Evolutionary conservation across 371 early-diverging fungal species (phyloP).

Genomic region (Apophysomyces trapeziformis): DNA sequence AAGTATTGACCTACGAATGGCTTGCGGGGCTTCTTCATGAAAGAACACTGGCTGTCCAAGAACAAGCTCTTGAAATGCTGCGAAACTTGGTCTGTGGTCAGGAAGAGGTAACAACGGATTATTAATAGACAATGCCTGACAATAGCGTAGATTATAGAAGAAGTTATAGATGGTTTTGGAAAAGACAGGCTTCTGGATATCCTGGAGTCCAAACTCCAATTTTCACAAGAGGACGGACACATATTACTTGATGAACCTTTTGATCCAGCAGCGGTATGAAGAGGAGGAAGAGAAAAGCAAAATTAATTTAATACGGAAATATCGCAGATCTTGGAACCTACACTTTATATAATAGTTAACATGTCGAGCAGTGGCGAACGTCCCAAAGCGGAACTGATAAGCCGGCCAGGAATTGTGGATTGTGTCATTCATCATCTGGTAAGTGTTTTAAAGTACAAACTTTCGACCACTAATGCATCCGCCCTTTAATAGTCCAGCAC

Average conservation of each 20-base stretch:
- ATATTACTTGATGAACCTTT: constrained; percentile 28
- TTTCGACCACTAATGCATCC: not conserved
- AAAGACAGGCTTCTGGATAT: constrained; percentile 62
- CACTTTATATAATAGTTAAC: constrained; percentile 73
- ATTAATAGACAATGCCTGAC: not conserved
- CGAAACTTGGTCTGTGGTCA: constrained; percentile 79
- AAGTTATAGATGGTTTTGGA: constrained; percentile 75
- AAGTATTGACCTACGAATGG: constrained; percentile 64
- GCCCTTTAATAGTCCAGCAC: constrained; percentile 56
- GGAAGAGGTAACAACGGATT: constrained; percentile 44
- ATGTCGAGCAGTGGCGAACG: constrained; percentile 72
- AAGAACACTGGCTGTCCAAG: constrained; percentile 65
- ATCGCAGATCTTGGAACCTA: constrained; percentile 41
- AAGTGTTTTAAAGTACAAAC: constrained; percentile 13
- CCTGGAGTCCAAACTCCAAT: constrained; percentile 69
- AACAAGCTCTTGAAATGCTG: constrained; percentile 80
- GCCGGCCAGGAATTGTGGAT: constrained; percentile 57
- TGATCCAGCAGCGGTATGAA: constrained; percentile 30
- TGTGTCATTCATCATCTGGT: constrained; percentile 65
- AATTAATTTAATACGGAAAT: not conserved
- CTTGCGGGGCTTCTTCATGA: constrained; percentile 72
- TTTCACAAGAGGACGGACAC: constrained; percentile 30
- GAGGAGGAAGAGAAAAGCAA: not conserved
- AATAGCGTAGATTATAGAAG: constrained; percentile 60
- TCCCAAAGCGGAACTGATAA: constrained; percentile 72